A percentile compares a stretch with the other conserved stretches of the same genome.
Conservation (phyloP, 1,139 yeast species). For the Saccharomyces hybrid region DNA sequence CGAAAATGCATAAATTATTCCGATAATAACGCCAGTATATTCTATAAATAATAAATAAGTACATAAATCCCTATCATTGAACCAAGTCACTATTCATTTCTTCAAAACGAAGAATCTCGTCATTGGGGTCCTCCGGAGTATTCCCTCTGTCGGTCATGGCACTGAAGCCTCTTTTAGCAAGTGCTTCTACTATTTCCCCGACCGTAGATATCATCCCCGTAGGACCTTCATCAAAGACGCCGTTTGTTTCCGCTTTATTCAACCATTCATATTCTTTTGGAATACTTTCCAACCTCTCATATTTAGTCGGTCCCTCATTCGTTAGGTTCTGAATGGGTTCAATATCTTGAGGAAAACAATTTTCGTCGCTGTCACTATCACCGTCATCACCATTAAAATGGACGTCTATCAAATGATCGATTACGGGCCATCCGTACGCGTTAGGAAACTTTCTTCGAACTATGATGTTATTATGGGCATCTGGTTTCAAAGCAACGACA, state of each 20-base stretch:
- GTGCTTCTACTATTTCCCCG: slow-evolving; percentile 40
- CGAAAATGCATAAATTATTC: neutral
- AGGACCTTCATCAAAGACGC: slow-evolving; percentile 59
- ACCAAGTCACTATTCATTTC: slow-evolving; percentile 11
- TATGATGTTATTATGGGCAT: slow-evolving; percentile 57
- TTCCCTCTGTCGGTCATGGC: slow-evolving; percentile 1
- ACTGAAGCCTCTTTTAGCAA: slow-evolving; percentile 17
- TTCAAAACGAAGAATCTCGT: slow-evolving; percentile 16
- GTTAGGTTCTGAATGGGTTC: neutral
- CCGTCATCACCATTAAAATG: slow-evolving; percentile 41
- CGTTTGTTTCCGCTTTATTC: slow-evolving; percentile 39
- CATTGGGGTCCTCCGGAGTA: slow-evolving; percentile 10
- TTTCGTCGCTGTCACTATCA: neutral
- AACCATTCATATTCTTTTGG: slow-evolving; percentile 79
- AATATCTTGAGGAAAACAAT: neutral
- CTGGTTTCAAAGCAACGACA: slow-evolving; percentile 42
- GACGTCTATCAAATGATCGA: slow-evolving; percentile 65
- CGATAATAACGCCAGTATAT: slow-evolving; percentile 1
- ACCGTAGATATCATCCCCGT: slow-evolving; percentile 61
- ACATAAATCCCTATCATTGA: slow-evolving; percentile 1
- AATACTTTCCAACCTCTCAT: slow-evolving; percentile 17
- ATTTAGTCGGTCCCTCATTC: neutral
- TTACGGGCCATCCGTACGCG: slow-evolving; percentile 95
- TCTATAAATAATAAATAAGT: slow-evolving; percentile 1
- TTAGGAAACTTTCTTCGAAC: slow-evolving; percentile 85